Evolutionary conservation across 2,329 filamentous ascomycete genomes (phyloP).

Genomic region (Hypoxylon sp.): DNA sequence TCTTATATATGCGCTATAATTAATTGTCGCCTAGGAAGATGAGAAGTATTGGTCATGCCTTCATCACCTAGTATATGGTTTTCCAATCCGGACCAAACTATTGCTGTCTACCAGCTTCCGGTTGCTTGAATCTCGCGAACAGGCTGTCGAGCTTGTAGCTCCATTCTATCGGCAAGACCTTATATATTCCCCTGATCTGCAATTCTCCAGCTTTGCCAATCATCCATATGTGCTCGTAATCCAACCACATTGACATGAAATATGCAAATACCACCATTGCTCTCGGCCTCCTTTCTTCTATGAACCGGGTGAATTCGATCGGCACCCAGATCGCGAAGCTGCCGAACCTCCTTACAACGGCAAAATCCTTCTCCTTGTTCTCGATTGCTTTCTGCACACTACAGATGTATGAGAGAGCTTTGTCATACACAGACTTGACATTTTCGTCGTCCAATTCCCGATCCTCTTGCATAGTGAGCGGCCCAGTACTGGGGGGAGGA

Average conservation of each 20-base stretch:
- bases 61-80: conserved; percentile 3
- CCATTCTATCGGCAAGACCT: conserved; percentile 56
- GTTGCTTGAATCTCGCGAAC: conserved; percentile 50
- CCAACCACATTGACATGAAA: conserved; percentile 58
- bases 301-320: conserved; percentile 54
- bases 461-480: conserved; percentile 49
- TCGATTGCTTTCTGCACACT: conserved; percentile 53
- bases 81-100: background rate
- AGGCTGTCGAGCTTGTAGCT: conserved; percentile 55
- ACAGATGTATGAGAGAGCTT: conserved; percentile 56
- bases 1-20: background rate
- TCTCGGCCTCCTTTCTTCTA: conserved; percentile 56
- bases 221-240: conserved; percentile 56
- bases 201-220: conserved; percentile 56
- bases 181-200: conserved; percentile 57
- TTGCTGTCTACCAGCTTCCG: conserved; percentile 29
- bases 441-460: conserved; percentile 53
- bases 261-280: conserved; percentile 58
- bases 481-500: conserved; percentile 48
- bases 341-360: conserved; percentile 56
- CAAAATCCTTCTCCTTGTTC: conserved; percentile 51
- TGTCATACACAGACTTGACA: conserved; percentile 51
- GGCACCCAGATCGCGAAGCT: conserved; percentile 57
- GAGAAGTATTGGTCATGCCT: background rate
- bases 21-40: background rate